Percentiles rank a stretch among this genome's conserved stretches.
Conservation (phyloP, 2,329 filamentous ascomycete species). For the Exophiala dermatitidis region DNA sequence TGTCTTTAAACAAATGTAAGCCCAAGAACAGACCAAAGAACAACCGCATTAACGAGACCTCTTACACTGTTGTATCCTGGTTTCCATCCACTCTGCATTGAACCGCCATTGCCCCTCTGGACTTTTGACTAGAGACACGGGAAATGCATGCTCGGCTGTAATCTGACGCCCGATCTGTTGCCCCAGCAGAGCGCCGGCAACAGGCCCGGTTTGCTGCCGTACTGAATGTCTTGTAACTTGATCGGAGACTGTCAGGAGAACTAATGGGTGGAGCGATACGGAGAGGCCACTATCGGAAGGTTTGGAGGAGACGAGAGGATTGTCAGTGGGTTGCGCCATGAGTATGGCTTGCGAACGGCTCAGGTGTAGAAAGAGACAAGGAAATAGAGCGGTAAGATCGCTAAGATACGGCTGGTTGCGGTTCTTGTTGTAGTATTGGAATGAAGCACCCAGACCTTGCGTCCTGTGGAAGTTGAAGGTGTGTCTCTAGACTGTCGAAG, state of each 20-base stretch:
- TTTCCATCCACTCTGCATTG: conserved; percentile 64
- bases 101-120: conserved; percentile 55
- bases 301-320: conserved; percentile 59
- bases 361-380: not conserved
- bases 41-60: conserved; percentile 15
- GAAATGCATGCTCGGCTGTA: conserved; percentile 88
- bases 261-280: conserved; percentile 82
- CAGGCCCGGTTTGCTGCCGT: conserved; percentile 64
- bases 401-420: too few relatives aligned
- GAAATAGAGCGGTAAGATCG: too few relatives aligned
- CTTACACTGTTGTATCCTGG: conserved; percentile 78
- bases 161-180: conserved; percentile 86
- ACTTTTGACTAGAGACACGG: conserved; percentile 55
- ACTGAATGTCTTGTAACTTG: conserved; percentile 88
- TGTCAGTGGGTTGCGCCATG: conserved; percentile 45
- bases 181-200: conserved; percentile 82
- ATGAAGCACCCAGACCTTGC: too few relatives aligned
- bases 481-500: too few relatives aligned
- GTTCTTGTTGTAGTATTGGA: too few relatives aligned
- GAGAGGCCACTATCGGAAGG: conserved; percentile 68
- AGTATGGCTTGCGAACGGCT: not conserved
- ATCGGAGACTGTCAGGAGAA: conserved; percentile 92
- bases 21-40: not conserved
- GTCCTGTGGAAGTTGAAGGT: too few relatives aligned
- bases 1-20: conserved; percentile 51